Base-by-base conservation (phyloP, 2,329 filamentous ascomycete species). In the Paraphoma chrysanthemicola region DNA sequence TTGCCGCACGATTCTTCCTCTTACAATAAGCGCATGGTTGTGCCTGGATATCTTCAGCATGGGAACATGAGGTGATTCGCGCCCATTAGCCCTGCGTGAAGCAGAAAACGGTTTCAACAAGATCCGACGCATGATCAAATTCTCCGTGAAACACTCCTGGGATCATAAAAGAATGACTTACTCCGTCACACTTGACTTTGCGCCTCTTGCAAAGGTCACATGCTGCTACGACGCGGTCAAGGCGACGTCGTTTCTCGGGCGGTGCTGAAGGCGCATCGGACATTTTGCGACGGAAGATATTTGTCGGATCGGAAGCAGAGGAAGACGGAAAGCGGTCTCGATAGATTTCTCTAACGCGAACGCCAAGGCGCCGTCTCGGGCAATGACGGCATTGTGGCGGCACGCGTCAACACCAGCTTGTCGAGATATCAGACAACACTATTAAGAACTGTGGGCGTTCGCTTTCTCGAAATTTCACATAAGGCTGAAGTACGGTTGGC, bases 21-120 rank as follows among this genome's bases (percentile, higher is more conserved):
- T 71, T 70, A 64, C 82, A 84, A 51, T 83, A 82, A n/a, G 76
- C 77, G 57, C 82, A 85, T 42, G 82, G 82, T 47, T 80, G 74
- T 48, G 78, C 74, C 51, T 53, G 28, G 2, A 9, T 9, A 30
- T 11, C 12, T 12, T 48, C 33, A 53, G 51, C 31, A 11, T 50
- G 28, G 14, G 23, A 12, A 18, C 41, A 43, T 44, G 6, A 5
- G 3, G 28, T 17, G 12, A 44, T 28, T 5, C 23, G 3, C 14
- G 14, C 33, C 9, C 14, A 36, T 4, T 14, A 36, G 9, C 9
- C 3, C 33, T 4, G 33, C 33, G 33, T 2, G 10, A 36, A 14
- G 33, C 33, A 14, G 9, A 10, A 36, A 10, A 14, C 33, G 23
- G 18, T 1, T n/a, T 9, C 11, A 9, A 10, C 30, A 29, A 12